Conservation (phyloP, 139 green algal genomes). For the Haematococcus sp. region DNA sequence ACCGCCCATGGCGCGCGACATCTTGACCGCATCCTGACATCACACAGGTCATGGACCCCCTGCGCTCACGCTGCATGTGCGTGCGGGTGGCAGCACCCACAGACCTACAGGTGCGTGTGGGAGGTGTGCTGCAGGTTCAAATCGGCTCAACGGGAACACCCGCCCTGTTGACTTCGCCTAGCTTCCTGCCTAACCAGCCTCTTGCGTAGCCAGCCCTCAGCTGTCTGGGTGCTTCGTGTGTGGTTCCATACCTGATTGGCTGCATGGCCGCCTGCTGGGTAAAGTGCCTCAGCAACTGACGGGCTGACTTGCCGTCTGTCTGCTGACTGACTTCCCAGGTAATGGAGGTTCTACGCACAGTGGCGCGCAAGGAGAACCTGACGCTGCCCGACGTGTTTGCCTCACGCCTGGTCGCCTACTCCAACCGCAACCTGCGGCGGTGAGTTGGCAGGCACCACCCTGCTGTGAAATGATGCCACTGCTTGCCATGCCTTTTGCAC, state of each 20-base stretch:
- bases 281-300: neutral
- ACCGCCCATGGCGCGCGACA: no score
- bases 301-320: neutral
- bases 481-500: no score
- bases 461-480: neutral
- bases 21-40: no score
- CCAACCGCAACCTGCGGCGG: conserved; percentile 78
- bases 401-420: conserved; percentile 52
- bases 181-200: no score
- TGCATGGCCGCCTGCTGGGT: neutral
- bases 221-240: no score
- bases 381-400: conserved; percentile 64
- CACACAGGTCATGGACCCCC: conserved; percentile 91
- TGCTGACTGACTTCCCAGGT: conserved; percentile 32
- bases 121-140: neutral
- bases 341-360: conserved; percentile 57
- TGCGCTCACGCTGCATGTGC: conserved; percentile 90
- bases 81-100: conserved; percentile 82
- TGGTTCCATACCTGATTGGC: no score
- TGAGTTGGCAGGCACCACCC: conserved; percentile 6
- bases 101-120: conserved; percentile 40
- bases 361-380: conserved; percentile 79
- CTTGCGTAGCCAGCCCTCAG: no score
- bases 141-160: no score
- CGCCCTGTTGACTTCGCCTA: no score